Evolutionary conservation across 2,329 filamentous ascomycete species (phyloP).

Genomic region (Lachnellula occidentalis): DNA sequence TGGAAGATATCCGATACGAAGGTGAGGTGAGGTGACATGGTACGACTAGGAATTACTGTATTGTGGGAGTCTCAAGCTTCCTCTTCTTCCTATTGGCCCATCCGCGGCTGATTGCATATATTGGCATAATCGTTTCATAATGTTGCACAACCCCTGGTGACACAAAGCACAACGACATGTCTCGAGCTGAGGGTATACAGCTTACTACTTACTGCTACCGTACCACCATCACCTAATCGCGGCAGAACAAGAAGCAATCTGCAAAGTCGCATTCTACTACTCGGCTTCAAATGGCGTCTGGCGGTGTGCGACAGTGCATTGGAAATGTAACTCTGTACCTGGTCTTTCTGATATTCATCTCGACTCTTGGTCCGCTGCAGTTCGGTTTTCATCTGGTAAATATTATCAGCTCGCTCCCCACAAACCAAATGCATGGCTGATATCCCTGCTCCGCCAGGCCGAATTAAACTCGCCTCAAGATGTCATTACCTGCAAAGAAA

Average conservation of each 20-base stretch:
- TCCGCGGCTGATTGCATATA: background rate
- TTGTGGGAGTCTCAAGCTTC: background rate
- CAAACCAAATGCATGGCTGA: constrained; percentile 3
- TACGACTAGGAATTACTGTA: too few species aligned
- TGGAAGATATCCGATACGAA: too few species aligned
- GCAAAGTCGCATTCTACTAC: background rate
- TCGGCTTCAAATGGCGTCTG: constrained; percentile 23
- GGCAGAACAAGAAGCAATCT: too few species aligned
- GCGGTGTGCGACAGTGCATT: constrained; percentile 29
- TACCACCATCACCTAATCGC: background rate
- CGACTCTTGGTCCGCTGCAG: constrained; percentile 82
- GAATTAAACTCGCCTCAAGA: constrained; percentile 94
- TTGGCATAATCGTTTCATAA: background rate
- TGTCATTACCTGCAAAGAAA: constrained; percentile 79
- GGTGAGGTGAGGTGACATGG: too few species aligned
- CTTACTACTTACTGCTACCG: too few species aligned
- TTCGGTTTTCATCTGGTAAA: constrained; percentile 89
- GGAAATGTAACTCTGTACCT: constrained; percentile 64
- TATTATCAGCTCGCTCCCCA: background rate
- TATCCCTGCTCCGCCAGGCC: constrained; percentile 49
- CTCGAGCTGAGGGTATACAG: too few species aligned
- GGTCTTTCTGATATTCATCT: constrained; percentile 66
- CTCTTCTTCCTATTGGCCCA: background rate
- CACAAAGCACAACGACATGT: background rate
- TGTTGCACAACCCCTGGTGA: background rate